These are phyloP conservation scores for Penicillium maclennaniae DNA, from an alignment of 495 filamentous ascomycete genomes.

Conservation along the genomic window DNA sequence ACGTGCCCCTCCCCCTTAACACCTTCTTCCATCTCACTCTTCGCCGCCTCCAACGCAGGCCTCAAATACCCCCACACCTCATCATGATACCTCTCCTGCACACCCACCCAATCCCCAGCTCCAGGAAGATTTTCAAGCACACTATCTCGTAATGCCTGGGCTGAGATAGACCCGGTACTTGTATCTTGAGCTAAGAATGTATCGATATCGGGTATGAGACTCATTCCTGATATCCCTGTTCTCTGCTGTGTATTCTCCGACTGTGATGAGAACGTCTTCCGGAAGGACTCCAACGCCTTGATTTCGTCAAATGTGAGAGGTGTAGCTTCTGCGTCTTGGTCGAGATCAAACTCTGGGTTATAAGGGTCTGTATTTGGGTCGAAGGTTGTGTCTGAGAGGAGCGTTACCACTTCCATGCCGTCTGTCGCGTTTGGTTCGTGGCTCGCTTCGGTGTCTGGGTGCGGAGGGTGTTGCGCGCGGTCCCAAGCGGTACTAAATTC, in stretches of 20 bases:
- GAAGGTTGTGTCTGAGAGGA: constrained; percentile 53
- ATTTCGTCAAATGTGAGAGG: constrained; percentile 28
- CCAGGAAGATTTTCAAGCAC: constrained; percentile 33
- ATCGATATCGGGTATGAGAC: constrained; percentile 45
- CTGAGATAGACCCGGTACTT: background rate
- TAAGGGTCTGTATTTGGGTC: constrained; percentile 40
- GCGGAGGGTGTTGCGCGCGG: constrained; percentile 1
- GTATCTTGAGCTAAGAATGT: constrained; percentile 25
- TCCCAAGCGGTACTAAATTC: constrained; percentile 22
- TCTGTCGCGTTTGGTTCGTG: constrained; percentile 21
- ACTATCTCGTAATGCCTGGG: constrained; percentile 23
- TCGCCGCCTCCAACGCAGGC: constrained; percentile 60
- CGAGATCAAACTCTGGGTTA: constrained; percentile 30
- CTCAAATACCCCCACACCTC: constrained; percentile 74
- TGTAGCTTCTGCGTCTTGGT: constrained; percentile 12
- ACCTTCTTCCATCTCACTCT: constrained; percentile 50
- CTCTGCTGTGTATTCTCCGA: background rate
- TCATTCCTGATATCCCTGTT: constrained; percentile 22
- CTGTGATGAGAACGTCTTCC: constrained; percentile 5
- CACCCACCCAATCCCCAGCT: constrained; percentile 53
- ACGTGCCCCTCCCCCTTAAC: constrained; percentile 30
- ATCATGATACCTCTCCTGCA: constrained; percentile 65
- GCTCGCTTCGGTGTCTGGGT: background rate
- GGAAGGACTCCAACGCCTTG: constrained; percentile 37
- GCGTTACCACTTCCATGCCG: constrained; percentile 40